These are phyloP conservation scores for Pisolithus albus DNA, from an alignment of 768 basidiomycete species.

Conservation along the genomic window DNA sequence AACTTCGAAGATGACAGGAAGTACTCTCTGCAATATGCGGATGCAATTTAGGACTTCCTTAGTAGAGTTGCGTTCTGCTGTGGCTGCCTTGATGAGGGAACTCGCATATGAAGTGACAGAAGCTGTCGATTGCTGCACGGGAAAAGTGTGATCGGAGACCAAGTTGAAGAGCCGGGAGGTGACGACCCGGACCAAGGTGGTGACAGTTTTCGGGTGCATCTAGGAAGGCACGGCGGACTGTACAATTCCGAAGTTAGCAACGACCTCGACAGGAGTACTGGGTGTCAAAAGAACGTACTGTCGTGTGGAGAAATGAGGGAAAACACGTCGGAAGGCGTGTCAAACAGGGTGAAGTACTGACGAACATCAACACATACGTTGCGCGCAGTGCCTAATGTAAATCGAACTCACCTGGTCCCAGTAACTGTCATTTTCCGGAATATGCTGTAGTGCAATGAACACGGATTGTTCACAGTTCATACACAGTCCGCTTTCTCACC, in stretches of 20 bases:
- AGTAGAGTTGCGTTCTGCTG: constrained; percentile 58
- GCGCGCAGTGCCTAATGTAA: not conserved
- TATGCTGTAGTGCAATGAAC: constrained; percentile 44
- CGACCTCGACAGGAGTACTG: not conserved
- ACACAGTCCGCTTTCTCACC: constrained; percentile 37
- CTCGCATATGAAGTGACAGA: constrained; percentile 63
- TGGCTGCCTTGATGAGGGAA: constrained; percentile 58
- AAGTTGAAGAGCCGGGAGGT: constrained; percentile 65
- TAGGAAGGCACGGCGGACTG: constrained; percentile 76
- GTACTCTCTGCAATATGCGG: constrained; percentile 80
- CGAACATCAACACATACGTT: constrained; percentile 1
- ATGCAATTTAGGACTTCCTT: constrained; percentile 89
- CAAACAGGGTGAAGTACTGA: constrained; percentile 80
- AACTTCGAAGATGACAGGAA: constrained; percentile 84
- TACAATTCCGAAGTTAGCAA: constrained; percentile 6
- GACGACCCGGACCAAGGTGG: constrained; percentile 70
- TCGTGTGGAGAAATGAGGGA: constrained; percentile 83
- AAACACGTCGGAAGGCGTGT: constrained; percentile 86
- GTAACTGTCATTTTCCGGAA: constrained; percentile 68
- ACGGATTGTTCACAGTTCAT: not conserved
- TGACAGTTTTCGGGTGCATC: constrained; percentile 84
- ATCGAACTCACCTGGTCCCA: constrained; percentile 72
- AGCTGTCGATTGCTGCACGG: constrained; percentile 40
- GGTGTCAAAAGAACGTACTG: constrained; percentile 41
- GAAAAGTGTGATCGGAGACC: constrained; percentile 76